phyloP scores from a whole-genome alignment of 164 flowering plant genomes.

The Amborella trichopoda region DNA sequence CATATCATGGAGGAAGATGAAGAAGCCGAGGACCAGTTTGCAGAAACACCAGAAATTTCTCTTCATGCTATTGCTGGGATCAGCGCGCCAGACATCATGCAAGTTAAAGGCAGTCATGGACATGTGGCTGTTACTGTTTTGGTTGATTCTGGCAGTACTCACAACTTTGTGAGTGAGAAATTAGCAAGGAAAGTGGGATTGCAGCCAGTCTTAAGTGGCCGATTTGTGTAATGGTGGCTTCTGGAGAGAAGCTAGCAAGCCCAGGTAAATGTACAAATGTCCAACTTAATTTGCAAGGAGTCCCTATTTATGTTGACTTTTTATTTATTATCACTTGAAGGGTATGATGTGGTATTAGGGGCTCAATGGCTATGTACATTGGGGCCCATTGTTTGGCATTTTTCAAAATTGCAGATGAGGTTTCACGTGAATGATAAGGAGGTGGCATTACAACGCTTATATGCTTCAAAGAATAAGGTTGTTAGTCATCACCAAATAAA shows the following conservation, averaged over 20 bases:
- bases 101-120: neutral
- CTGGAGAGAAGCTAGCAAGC: neutral
- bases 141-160: too few species aligned
- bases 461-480: neutral
- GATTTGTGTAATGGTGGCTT: neutral
- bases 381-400: neutral
- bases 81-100: neutral
- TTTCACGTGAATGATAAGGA: neutral
- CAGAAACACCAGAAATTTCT: neutral
- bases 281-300: neutral
- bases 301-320: neutral
- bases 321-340: neutral
- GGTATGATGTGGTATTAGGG: too few species aligned
- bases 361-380: neutral
- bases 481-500: neutral
- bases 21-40: neutral
- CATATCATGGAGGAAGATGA: constrained; percentile 2
- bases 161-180: too few species aligned
- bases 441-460: neutral
- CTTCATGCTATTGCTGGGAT: neutral
- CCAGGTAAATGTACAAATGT: neutral
- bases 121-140: too few species aligned
- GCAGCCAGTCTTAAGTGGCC: too few species aligned
- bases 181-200: too few species aligned
- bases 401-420: neutral